phyloP scores from a whole-genome alignment of 495 filamentous ascomycete genomes.

The Penicillium paxilli region DNA sequence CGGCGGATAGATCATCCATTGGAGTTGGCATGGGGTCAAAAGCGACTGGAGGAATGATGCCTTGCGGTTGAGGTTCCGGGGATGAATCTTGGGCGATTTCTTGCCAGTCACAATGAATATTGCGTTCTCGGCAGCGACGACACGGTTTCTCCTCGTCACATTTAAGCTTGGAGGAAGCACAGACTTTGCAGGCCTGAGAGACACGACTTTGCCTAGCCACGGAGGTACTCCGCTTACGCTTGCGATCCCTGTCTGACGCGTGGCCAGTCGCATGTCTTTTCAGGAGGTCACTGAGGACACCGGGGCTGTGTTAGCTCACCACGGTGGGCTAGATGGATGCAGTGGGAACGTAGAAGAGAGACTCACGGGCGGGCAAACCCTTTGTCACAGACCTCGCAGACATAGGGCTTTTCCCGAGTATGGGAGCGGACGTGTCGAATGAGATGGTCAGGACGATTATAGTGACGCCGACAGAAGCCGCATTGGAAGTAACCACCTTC shows the following conservation, averaged over 20 bases:
- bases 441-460: conserved; percentile 57
- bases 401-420: conserved; percentile 56
- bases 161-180: conserved; percentile 54
- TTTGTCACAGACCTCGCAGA: conserved; percentile 50
- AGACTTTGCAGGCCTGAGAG: conserved; percentile 53
- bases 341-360: not conserved
- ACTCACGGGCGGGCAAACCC: conserved; percentile 51
- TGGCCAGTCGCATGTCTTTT: conserved; percentile 57
- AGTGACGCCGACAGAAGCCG: conserved; percentile 52
- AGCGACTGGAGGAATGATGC: conserved; percentile 3
- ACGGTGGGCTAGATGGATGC: not conserved
- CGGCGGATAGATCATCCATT: conserved; percentile 7
- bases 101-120: conserved; percentile 46
- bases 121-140: conserved; percentile 46
- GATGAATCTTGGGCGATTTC: conserved; percentile 24
- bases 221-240: conserved; percentile 44
- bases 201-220: conserved; percentile 48
- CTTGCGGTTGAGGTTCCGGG: conserved; percentile 17
- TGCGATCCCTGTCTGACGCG: conserved; percentile 39
- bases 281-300: conserved; percentile 41
- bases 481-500: conserved; percentile 49
- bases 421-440: conserved; percentile 60
- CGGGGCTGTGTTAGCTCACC: not conserved
- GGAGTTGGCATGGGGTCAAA: conserved; percentile 18
- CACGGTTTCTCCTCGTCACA: conserved; percentile 54